Evolutionary conservation across 495 filamentous ascomycete species (phyloP), one percentile per base, ranked within the genome.

Genomic region (Penicillium cinerascens): DNA sequence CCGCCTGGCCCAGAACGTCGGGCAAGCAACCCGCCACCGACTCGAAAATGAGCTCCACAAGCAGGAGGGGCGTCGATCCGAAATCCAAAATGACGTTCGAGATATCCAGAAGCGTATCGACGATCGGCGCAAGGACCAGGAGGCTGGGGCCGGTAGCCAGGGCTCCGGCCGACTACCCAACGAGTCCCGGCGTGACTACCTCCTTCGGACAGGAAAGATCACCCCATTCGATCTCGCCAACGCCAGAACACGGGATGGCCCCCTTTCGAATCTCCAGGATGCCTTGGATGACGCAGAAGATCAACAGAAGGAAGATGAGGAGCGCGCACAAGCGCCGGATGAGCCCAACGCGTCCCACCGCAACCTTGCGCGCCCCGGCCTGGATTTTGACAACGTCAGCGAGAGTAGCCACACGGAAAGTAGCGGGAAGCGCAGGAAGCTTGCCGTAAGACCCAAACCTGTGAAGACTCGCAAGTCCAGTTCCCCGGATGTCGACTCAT

Each of bases 131-230:
- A 69, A 77, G 46, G 72, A 75, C 29, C 70, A 82, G 41, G 75
- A 75, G 10, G 66, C 70, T 16, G 60, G 60, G 1, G 59, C 63
- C 6, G 68, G 74, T 20, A 68, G 67, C 2, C 60, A 60, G 42
- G 77, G 76, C 4, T 79, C 81, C 33, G 76, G 75, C 53, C 82
- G 80, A 46, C 66, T 91, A 52, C 83, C 88, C 15, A 84, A 86
- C 58, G 93, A 97, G 71, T 90, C 79, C 13, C 83, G 88, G 45
- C 81, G 92, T 42, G 91, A 95, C 25, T 97, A 89, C 65, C 79
- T 98, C 43, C 92, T 98, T 29, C 82, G 93, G 6, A 98, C 92
- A 0, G 93, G 93, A 46, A 96, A 97, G 68, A 98, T 98, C 58
- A 98, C 93, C 0, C 93, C 93, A 0, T 97, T 98, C 52, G 86